Evolutionary conservation across 352 stramenopile species (phyloP), one percentile per base, ranked within the genome.

Genomic region (Pythium pyrilobum): DNA sequence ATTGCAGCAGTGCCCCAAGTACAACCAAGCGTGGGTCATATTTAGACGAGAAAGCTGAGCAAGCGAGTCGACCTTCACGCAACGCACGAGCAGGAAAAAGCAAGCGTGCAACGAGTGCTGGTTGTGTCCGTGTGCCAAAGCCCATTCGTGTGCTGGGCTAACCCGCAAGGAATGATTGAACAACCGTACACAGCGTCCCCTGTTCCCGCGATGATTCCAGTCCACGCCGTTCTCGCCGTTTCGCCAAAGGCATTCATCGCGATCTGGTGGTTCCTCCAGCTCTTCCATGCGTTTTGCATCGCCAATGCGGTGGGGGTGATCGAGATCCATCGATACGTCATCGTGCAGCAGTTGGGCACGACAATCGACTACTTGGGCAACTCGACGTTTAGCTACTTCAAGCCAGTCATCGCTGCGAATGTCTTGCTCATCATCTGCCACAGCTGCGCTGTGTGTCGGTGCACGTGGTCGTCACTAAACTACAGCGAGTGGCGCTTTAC

Each of bases 361-460:
- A 52, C 38, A 2, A 48, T 59, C 32, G 33, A 52, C 41, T 59
- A 52, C 28, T 46, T 59, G 32, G 52, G 52, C 9, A 21, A 21
- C 9, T 39, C 32, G 5, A 25, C 34, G 8, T 34, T 59, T 25
- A 21, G 52, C 11, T 59, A 33, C 28, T 59, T 59, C 27, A 28
- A 37, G 12, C 38, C 52, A 2, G 52, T 59, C 23, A 59, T 59
- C 32, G 34, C 18, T 9, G 29, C 25, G 6, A 16, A 44, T 10
- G 18, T 18, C 11, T 7, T 46, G 5, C 20, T 59, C 21, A 39
- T 52, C 21, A 33, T 29, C 12, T 52, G 41, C 36, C 52, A 59
- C 33, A 25, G 13, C 0, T 11, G 18, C 10, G 32, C 29, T 1
- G 10, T 52, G 3, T 15, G 38, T 12, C 52, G 37, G 20, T 34